Base-by-base conservation (phyloP, 441 rosid genomes). In the Euphorbia corollata region DNA sequence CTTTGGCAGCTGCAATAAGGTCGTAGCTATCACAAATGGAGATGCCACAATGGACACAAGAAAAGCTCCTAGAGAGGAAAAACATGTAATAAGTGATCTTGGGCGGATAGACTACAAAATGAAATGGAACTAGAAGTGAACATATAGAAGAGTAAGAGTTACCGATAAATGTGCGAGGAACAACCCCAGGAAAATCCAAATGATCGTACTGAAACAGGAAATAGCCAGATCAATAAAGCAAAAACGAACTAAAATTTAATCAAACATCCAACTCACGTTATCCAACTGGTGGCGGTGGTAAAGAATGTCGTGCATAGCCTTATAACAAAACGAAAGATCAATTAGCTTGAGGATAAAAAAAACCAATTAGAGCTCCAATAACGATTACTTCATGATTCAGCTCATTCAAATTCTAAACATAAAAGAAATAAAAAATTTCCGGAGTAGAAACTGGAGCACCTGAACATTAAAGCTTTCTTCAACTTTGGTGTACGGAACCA, bases 391-490 rank as follows among this genome's bases (percentile, higher is more conserved):
- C 10, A 47, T n/a, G 51, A 23, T 47, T 63, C 22, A 63, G 55
- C 32, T 22, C 19, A 12, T 62, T 13, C 19, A 63, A 24, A 13
- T 30, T 10, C 23, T 47, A 9, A 8, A 64, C 50, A 56, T 11
- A 43, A 69, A 65, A 9, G 13, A 70, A 27, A 7, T 8, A 8
- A 2, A 47, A 51, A 4, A 3, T 39, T 0, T 8, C 20, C 48
- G 43, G 6, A 36, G 15, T 9, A 45, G 57, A 36, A 0, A 38
- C 4, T 9, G 47, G 34, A 59, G 69, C 54, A 90, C 97, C 92
- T 93, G 99, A 70, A 93, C 66, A 71, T 87, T 91, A 83, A 94
- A 94, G 89, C 97, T 91, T 78, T 94, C 99, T 78, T 94, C 97
- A 54, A 94, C 97, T 81, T 93, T 94, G 34, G 99, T 94, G 71